These are phyloP conservation scores for Nicotiana knightiana DNA, from an alignment of 257 asterid genomes.

Conservation along the genomic window DNA sequence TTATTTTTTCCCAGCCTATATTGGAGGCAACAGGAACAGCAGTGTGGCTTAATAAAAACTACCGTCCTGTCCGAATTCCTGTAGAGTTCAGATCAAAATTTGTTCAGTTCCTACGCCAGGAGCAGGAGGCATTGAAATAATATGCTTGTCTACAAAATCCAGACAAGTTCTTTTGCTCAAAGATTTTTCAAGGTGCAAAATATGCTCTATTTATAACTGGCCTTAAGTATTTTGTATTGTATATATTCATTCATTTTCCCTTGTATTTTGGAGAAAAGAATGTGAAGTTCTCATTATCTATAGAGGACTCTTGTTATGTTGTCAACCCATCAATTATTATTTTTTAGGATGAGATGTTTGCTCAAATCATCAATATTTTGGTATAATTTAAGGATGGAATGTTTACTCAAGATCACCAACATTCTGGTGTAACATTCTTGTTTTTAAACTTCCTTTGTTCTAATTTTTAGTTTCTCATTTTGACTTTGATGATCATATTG, in stretches of 20 bases:
- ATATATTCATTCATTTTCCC: neutral
- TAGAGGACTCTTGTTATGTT: neutral
- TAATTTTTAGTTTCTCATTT: neutral
- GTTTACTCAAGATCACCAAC: too few species aligned
- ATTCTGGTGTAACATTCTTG: too few species aligned
- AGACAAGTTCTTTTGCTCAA: neutral
- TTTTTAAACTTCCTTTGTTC: neutral
- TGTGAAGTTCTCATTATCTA: neutral
- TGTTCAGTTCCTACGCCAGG: slow-evolving; percentile 46
- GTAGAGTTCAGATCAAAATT: slow-evolving; percentile 54
- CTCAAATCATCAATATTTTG: too few species aligned
- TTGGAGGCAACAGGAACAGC: slow-evolving; percentile 81
- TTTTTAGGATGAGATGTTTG: too few species aligned
- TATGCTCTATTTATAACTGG: neutral
- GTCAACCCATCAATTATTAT: neutral
- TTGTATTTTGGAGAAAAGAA: neutral
- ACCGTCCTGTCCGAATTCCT: slow-evolving; percentile 81
- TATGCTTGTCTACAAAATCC: neutral
- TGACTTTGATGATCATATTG: neutral
- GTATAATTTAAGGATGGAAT: too few species aligned
- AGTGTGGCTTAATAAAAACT: slow-evolving; percentile 84
- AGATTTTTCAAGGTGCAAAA: neutral
- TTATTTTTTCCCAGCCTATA: slow-evolving; percentile 43
- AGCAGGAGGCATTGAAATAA: slow-evolving; percentile 36
- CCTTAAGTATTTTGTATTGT: neutral